Conservation (phyloP, 805 yeast species). For the Middelhovenomyces tepae region DNA sequence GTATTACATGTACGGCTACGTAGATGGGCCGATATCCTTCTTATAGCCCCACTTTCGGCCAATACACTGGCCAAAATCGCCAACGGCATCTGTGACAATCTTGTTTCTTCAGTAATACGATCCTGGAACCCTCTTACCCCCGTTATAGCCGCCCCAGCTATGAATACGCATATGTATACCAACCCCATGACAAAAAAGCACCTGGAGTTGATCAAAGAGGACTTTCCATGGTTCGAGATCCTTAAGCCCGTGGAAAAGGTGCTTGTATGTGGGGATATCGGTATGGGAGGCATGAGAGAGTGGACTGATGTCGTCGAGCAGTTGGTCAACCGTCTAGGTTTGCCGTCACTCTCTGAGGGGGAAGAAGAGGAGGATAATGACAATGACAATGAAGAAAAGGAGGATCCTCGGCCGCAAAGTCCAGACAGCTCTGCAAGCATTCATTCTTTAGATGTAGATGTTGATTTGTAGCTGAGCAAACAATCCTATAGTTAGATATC, state of each 20-base stretch:
- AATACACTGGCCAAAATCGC: slow-evolving; percentile 86
- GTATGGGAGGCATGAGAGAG: slow-evolving; percentile 99
- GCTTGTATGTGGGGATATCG: slow-evolving; percentile 90
- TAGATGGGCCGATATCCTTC: slow-evolving; percentile 91
- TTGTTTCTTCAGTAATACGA: slow-evolving; percentile 78
- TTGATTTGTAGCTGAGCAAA: too few relatives aligned
- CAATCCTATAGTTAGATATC: too few relatives aligned
- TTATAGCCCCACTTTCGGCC: slow-evolving; percentile 91
- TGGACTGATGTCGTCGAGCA: slow-evolving; percentile 91
- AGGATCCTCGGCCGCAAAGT: background rate
- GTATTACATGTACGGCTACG: slow-evolving; percentile 86
- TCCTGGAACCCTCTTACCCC: slow-evolving; percentile 97
- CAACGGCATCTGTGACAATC: slow-evolving; percentile 84
- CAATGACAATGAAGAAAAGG: slow-evolving; percentile 9
- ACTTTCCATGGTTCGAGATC: slow-evolving; percentile 88
- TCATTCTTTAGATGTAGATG: too few relatives aligned
- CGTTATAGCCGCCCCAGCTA: slow-evolving; percentile 84
- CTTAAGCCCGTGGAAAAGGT: slow-evolving; percentile 94
- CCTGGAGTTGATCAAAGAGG: slow-evolving; percentile 60
- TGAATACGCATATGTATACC: slow-evolving; percentile 89
- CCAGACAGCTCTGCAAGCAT: too few relatives aligned
- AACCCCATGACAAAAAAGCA: slow-evolving; percentile 84
- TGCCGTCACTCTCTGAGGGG: slow-evolving; percentile 21
- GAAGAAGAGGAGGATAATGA: slow-evolving; percentile 20
- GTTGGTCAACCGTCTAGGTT: slow-evolving; percentile 39